Evolutionary conservation across 176 grass and related monocot species (phyloP).

Genomic region (Rhynchospora tenuis): DNA sequence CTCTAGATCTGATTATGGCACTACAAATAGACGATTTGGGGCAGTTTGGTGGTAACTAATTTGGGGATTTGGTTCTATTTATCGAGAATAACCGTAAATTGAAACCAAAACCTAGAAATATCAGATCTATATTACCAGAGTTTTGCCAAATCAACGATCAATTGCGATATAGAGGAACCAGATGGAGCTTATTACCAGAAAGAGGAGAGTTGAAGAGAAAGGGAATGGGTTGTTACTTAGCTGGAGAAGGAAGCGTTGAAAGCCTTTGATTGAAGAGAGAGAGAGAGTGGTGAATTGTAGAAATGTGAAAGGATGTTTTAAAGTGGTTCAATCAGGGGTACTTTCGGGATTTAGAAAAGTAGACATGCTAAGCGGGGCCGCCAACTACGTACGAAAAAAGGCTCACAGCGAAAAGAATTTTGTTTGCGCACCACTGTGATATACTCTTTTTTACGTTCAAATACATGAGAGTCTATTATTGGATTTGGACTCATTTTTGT

Average conservation of each 20-base stretch:
- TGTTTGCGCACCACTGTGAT: not conserved
- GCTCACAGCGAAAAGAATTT: not conserved
- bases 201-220: not conserved
- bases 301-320: not conserved
- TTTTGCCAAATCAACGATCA: not conserved
- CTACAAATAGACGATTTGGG: not conserved
- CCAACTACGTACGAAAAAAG: not conserved
- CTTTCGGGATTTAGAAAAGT: constrained; percentile 5
- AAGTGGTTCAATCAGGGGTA: constrained; percentile 21
- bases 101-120: constrained; percentile 6
- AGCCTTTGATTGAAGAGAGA: not conserved
- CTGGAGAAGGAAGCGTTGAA: constrained; percentile 9
- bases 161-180: not conserved
- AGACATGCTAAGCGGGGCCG: not conserved
- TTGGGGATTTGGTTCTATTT: constrained; percentile 4
- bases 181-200: not conserved
- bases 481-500: no score
- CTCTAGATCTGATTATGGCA: not conserved
- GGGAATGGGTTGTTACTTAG: not conserved
- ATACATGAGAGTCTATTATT: not conserved
- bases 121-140: not conserved
- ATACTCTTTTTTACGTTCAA: not conserved
- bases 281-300: not conserved
- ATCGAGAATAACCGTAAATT: not conserved
- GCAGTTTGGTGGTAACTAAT: not conserved